Base-by-base conservation (phyloP, 352 stramenopile species). In the Phytophthora melonis region DNA sequence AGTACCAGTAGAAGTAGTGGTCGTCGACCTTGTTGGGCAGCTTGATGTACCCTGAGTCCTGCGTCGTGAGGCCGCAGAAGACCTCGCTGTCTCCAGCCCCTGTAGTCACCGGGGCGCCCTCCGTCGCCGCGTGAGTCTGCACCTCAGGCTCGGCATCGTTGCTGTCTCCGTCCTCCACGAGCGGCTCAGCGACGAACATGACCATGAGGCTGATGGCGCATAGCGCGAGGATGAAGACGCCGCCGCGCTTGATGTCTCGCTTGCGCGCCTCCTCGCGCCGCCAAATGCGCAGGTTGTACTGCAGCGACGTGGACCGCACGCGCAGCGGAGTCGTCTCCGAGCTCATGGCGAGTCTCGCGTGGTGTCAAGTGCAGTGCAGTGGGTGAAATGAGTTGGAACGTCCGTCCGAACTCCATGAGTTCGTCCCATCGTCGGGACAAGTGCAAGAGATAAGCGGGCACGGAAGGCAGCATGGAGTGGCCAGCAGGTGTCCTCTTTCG, bases 1-100 rank as follows among this genome's bases (percentile, higher is more conserved):
- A 88, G 75, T 83, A 91, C 86, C 86, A 93, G 65, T 90, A 92
- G 64, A 91, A 91, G 69, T 90, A 93, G 45, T 91, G 68, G 69
- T 92, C 83, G 63, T 89, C 83, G 56, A 82, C 68, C 68, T 89
- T 90, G 84, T 90, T 88, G 34, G 82, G 69, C 10, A 92, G 74
- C 61, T 84, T 78, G 58, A 92, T 76, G 73, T 89, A 90, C 3
- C 82, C 85, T 0, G 85, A 80, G 63, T 84, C 86, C 57, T 82
- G 68, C 25, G 56, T 88, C 55, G 71, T 82, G 18, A 80, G 76
- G 41, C 83, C 79, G 57, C 81, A 88, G 59, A 86, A 91, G 0
- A 80, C 58, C 18, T 79, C 61, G 19, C 76, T 56, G 14, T 72
- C 68, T 49, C 13, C 11, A 1, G 36, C 62, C 23, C 55, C 73